A percentile compares a stretch with the other conserved stretches of the same genome.
Evolutionary conservation across 2,329 filamentous ascomycete genomes (phyloP).

Genomic region (Hyphodiscus sp.): DNA sequence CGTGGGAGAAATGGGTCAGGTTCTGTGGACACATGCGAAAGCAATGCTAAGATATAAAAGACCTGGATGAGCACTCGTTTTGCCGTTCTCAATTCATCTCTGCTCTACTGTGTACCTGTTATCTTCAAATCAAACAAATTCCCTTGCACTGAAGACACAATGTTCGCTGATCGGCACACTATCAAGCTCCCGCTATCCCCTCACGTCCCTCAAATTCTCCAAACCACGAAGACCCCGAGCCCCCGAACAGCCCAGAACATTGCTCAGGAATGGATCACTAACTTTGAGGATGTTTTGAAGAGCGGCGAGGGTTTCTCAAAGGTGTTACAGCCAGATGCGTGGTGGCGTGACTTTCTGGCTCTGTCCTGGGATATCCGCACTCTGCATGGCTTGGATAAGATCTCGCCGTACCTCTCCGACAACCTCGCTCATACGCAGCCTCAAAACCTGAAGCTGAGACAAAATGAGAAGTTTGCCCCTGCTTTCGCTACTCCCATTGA

Average conservation of each 20-base stretch:
- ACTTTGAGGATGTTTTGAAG: conserved; percentile 7
- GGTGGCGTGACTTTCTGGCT: conserved; percentile 36
- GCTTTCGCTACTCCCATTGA: too few species aligned
- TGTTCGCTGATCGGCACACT: conserved; percentile 17
- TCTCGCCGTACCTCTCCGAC: not conserved
- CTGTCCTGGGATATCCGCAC: conserved; percentile 36
- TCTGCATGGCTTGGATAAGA: conserved; percentile 26
- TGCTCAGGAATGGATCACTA: conserved; percentile 14
- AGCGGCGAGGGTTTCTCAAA: conserved; percentile 3
- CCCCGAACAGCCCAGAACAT: conserved; percentile 1
- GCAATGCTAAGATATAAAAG: too few species aligned
- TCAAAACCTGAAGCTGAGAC: too few species aligned
- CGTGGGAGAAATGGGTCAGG: too few species aligned
- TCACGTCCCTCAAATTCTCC: conserved; percentile 1
- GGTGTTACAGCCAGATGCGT: conserved; percentile 1
- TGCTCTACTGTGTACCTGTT: too few species aligned
- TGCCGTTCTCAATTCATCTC: too few species aligned
- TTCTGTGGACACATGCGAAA: too few species aligned
- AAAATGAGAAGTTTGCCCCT: too few species aligned
- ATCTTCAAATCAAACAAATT: too few species aligned
- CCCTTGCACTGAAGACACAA: not conserved
- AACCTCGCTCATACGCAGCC: not conserved
- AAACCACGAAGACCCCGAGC: not conserved
- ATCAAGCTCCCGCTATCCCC: conserved; percentile 10
- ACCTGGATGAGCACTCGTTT: too few species aligned